phyloP scores from a whole-genome alignment of 2,329 filamentous ascomycete genomes.

The Exophiala viscosa region DNA sequence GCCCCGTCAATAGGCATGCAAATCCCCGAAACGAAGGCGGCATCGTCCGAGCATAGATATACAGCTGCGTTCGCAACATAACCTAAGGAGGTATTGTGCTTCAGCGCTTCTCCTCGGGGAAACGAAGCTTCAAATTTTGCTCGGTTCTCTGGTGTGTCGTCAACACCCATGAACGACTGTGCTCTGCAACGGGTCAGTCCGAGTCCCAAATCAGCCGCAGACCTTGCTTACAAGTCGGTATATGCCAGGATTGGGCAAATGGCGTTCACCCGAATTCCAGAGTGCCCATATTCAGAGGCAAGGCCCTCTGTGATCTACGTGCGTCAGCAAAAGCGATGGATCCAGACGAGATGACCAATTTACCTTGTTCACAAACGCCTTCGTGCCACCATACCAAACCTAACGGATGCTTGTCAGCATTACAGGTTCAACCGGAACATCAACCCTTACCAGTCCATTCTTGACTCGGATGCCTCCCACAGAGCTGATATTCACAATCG shows the following conservation, averaged over 20 bases:
- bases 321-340: not conserved
- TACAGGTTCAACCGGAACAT: not conserved
- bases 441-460: slow-evolving; percentile 13
- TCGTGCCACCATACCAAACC: slow-evolving; percentile 25
- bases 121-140: slow-evolving; percentile 14
- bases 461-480: slow-evolving; percentile 22
- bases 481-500: slow-evolving; percentile 22
- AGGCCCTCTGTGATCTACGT: slow-evolving; percentile 12
- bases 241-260: slow-evolving; percentile 17
- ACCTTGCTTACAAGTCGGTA: slow-evolving; percentile 10
- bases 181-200: slow-evolving; percentile 5
- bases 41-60: slow-evolving; percentile 46
- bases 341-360: too few species aligned
- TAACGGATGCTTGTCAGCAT: not conserved
- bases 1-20: slow-evolving; percentile 44
- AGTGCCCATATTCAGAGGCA: slow-evolving; percentile 17
- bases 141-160: slow-evolving; percentile 15
- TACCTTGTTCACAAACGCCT: slow-evolving; percentile 19
- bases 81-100: slow-evolving; percentile 19
- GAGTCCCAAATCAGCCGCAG: too few species aligned
- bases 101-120: slow-evolving; percentile 12
- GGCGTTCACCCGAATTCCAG: slow-evolving; percentile 12
- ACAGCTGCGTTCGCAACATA: slow-evolving; percentile 40
- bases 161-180: slow-evolving; percentile 13
- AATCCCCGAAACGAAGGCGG: slow-evolving; percentile 43